A percentile compares a stretch with the other conserved stretches of the same genome.
Conservation (phyloP, 106 monocot genomes). For the Dendrobium catenatum region DNA sequence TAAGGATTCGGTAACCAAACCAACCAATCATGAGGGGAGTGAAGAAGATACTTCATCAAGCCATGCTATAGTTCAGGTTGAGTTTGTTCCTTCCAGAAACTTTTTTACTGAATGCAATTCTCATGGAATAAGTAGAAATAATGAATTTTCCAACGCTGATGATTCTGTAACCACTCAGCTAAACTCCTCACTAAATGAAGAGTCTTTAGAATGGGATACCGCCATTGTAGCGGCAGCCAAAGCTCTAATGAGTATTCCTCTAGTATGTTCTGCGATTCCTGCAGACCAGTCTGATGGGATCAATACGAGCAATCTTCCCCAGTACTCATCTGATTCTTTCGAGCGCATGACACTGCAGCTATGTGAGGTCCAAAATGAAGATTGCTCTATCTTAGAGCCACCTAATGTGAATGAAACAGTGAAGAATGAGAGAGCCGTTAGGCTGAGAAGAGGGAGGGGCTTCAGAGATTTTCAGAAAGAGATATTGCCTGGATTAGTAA, state of each 20-base stretch:
- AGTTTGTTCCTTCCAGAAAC: neutral
- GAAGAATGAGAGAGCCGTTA: constrained; percentile 18
- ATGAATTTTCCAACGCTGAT: neutral
- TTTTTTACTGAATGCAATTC: neutral
- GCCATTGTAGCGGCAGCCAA: neutral
- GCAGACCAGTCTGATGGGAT: neutral
- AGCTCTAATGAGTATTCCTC: neutral
- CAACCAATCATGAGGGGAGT: constrained; percentile 17
- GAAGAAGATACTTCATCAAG: constrained; percentile 55
- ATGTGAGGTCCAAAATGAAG: constrained; percentile 33
- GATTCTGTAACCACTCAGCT: neutral
- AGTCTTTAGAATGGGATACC: neutral
- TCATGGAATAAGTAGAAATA: neutral
- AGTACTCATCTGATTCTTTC: constrained; percentile 58
- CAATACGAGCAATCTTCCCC: constrained; percentile 13
- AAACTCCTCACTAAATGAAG: neutral
- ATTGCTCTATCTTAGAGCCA: neutral
- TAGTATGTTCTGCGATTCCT: neutral
- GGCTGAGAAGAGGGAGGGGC: constrained; percentile 50
- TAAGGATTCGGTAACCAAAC: neutral
- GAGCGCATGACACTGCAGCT: constrained; percentile 43
- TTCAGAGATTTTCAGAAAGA: constrained; percentile 75
- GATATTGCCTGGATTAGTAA: constrained; percentile 68
- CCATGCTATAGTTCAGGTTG: constrained; percentile 17
- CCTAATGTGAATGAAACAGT: constrained; percentile 4